These are phyloP conservation scores for Naganishia antarctica DNA, from an alignment of 768 basidiomycete genomes.

Conservation along the genomic window DNA sequence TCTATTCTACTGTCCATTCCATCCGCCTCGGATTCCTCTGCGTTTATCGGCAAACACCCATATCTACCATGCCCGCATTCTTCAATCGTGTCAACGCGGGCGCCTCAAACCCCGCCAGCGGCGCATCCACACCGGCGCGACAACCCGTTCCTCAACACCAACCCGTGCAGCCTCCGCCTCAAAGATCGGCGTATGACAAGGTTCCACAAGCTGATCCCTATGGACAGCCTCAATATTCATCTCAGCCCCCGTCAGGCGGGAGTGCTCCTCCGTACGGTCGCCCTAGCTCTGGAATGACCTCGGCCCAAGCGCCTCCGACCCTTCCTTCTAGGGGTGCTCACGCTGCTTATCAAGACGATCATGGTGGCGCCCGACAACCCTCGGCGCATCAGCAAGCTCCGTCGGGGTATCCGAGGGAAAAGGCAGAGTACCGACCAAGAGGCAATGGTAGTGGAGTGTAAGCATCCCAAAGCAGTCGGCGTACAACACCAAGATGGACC, in stretches of 20 bases:
- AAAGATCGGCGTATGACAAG: conserved; percentile 5
- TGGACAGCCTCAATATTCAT: conserved; percentile 6
- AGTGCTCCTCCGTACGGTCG: background rate
- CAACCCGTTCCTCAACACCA: conserved; percentile 12
- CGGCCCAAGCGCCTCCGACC: background rate
- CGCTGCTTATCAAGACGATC: conserved; percentile 16
- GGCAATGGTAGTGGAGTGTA: conserved; percentile 21
- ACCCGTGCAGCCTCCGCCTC: conserved; percentile 18
- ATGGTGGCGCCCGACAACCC: background rate
- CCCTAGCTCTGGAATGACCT: background rate
- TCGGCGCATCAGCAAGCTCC: background rate
- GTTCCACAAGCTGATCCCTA: conserved; percentile 10
- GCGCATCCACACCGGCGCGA: background rate
- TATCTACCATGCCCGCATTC: conserved; percentile 17
- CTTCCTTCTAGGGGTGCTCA: conserved; percentile 3
- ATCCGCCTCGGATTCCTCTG: no score
- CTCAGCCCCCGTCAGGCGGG: background rate
- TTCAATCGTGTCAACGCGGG: conserved; percentile 3
- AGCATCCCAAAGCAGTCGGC: background rate
- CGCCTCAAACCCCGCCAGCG: background rate
- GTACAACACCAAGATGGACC: no score
- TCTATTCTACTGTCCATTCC: no score
- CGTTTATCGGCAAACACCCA: no score
- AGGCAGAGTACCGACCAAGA: conserved; percentile 20
- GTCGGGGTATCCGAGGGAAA: conserved; percentile 21